Base-by-base conservation (phyloP, 1,284 basidiomycete genomes). In the Pulveroboletus ridleyi region DNA sequence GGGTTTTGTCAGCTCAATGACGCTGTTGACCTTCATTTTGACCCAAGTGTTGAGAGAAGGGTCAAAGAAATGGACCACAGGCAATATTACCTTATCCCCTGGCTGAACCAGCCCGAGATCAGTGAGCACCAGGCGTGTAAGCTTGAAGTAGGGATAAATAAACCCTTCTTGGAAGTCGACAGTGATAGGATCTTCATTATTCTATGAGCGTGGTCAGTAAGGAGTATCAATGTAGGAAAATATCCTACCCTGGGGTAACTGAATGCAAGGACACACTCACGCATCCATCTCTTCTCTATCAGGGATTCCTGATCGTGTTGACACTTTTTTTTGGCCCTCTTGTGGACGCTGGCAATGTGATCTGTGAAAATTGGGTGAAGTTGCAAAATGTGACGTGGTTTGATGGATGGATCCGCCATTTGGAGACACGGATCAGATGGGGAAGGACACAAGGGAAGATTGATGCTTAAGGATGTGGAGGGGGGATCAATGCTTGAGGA, bases 121-220 rank as follows among this genome's bases (percentile, higher is more conserved):
- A 25, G 5, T 1, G 20, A 66, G 56, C 2, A 61, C 23, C 0
- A 22, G 2, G 0, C 6, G 7, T 2, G 33, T 64, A 10, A 66
- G 63, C 22, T 49, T 65, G 59, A 66, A 66, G 35, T 58, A 65
- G 0, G 56, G 63, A 20, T 65, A 64, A 4, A 5, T 10, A 39
- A 65, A 65, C 2, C 63, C 47, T 6, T 61, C 52, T 41, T 66
- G 63, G 18, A 66, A 22, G 14, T 65, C 56, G 0, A 65, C 6
- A 0, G 29, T 46, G 2, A 65, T 9, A 10, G 49, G 49, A 2
- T 13, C n/a, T 11, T 18, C 18, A 11, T 64, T 22, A 6, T 65
- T 47, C 64, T 65, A 23, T 7, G 10, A 44, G 44, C 44, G 9
- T 20, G 18, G 20, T 44, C 44, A 44, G 44, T 44, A 44, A 44